A percentile compares a stretch with the other conserved stretches of the same genome.
These are phyloP conservation scores for Prunus persica DNA, from an alignment of 306 rosid genomes.

Conservation along the genomic window Prunus_persica_NCBIv2 NC_034012.1:4475001-4475500, in stretches of 20 bases:
- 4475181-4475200: not conserved
- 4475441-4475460: not conserved
- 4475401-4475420: constrained; percentile 93
- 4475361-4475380: constrained; percentile 71
- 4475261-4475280: constrained; percentile 45
- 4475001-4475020: not conserved
- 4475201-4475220: not conserved
- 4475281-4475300: constrained; percentile 81
- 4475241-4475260: not conserved
- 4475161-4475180: not conserved
- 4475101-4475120: not conserved
- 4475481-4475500: not conserved
- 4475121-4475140: not conserved
- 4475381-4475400: constrained; percentile 80
- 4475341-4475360: constrained; percentile 70
- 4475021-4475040: not conserved
- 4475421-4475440: constrained; percentile 74
- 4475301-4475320: constrained; percentile 85
- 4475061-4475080: not conserved
- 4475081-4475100: not conserved
- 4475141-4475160: not conserved
- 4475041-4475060: not conserved
- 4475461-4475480: not conserved
- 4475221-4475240: not conserved
- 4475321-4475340: constrained; percentile 56